A percentile compares a stretch with the other conserved stretches of the same genome.
Conservation (phyloP, 1,284 basidiomycete species). For the Tausonia pullulans region DNA sequence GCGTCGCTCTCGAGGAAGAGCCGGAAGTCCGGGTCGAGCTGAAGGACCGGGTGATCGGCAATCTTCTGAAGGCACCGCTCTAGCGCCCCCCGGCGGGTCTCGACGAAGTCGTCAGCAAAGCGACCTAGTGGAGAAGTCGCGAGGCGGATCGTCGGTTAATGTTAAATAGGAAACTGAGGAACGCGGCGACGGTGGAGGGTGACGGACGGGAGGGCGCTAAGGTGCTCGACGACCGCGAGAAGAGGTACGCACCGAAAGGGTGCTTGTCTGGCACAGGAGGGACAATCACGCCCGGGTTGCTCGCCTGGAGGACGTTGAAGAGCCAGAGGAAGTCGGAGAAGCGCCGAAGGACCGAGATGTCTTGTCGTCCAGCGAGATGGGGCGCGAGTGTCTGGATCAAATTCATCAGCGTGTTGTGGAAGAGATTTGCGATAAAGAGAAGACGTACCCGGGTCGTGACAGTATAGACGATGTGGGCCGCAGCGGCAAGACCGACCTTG, state of each 20-base stretch:
- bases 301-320: slow-evolving; percentile 74
- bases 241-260: slow-evolving; percentile 46
- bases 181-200: background rate
- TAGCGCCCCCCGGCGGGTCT: slow-evolving; percentile 67
- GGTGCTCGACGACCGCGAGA: background rate
- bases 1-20: slow-evolving; percentile 80
- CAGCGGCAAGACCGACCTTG: slow-evolving; percentile 81
- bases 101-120: slow-evolving; percentile 79
- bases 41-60: slow-evolving; percentile 72
- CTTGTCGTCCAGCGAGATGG: slow-evolving; percentile 55
- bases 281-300: slow-evolving; percentile 95
- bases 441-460: slow-evolving; percentile 64
- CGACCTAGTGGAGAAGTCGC: slow-evolving; percentile 37
- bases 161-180: background rate
- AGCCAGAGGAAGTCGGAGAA: slow-evolving; percentile 98
- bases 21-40: slow-evolving; percentile 70
- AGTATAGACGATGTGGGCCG: slow-evolving; percentile 88
- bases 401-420: background rate
- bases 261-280: slow-evolving; percentile 96
- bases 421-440: background rate
- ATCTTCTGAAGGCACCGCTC: slow-evolving; percentile 82
- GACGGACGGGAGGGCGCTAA: slow-evolving; percentile 3
- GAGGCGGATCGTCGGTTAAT: too few relatives aligned
- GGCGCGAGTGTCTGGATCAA: slow-evolving; percentile 43
- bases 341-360: slow-evolving; percentile 81